Evolutionary conservation across 176 grass and related monocot species (phyloP), one percentile per base, ranked within the genome.

Genomic region (Oryza coarctata): DNA sequence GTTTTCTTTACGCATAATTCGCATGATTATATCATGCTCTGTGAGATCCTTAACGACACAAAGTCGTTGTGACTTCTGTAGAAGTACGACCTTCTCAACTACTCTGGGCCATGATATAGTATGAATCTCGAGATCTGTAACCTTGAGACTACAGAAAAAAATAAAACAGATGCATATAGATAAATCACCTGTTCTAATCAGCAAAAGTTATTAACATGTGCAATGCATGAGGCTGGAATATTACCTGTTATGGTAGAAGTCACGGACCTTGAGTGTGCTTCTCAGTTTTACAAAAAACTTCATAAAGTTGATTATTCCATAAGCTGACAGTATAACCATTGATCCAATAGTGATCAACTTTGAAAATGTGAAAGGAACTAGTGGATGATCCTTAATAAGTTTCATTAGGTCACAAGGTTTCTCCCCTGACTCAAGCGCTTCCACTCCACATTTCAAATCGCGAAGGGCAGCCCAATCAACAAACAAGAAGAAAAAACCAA

Each of bases 201-300:
- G 17, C 0, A 79, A n/a, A 66, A 47, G 26, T 44, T 63, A 63
- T 4, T 27, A 30, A 28, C 44, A 60, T 14, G 61, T 79, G 5
- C 12, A 13, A 47, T 66, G 17, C 76, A 66, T 47, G 62, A 79
- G 66, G n/a, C 9, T 63, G 4, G 68, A 82, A 28, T 9, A 9
- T 65, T 93, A 97, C 94, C 94, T 87, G 34, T 93, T 85, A 63
- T 86, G 86, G 75, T 97, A 97, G 71, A 97, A 97, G 49, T 81
- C 70, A 27, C 94, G 90, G 78, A 97, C 84, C 57, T 58, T 80
- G 33, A 97, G 63, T 47, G 84, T 97, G 71, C 84, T 88, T 71
- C 87, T 91, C 39, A 97, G 82, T 65, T 97, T 89, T 73, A 93
- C 79, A 83, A 97, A 91, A 84, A 97, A 97, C 86, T 91, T 97